Base-by-base conservation (phyloP, 495 filamentous ascomycete species). In the Peziza echinospora region DNA sequence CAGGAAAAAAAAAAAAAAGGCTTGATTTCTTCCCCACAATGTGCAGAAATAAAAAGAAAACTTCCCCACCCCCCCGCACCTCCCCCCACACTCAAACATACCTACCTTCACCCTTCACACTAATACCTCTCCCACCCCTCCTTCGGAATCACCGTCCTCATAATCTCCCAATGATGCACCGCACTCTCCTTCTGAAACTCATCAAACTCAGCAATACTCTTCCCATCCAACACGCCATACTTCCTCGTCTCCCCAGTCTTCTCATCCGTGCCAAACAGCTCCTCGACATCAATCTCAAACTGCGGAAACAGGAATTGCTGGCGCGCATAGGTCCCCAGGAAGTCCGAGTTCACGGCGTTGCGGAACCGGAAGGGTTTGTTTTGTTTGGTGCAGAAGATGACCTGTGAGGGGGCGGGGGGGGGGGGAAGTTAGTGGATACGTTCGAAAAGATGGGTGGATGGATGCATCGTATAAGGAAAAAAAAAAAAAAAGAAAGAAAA, bases 121-220 rank as follows among this genome's bases (percentile, higher is more conserved):
- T 37, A 37, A 37, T 37, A 37, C 13, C 73, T 72, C 68, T 91
- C 78, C 89, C 89, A 97, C 5, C 94, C 76, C 19, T 60, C 59
- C 47, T 64, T 68, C 10, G 87, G 85, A 45, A 96, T 45, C 5
- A 93, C 86, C 5, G 64, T 76, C 59, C 89, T 71, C 80, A 96
- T 97, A 28, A 97, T 76, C 19, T 64, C 62, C 89, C 89, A 97
- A 64, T 97, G 89, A 34, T 78, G 77, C 25, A 80, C 50, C 3
- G 87, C 87, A 49, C 76, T 80, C 44, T 67, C 64, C 57, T 75
- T 70, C 60, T 91, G 84, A 68, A 72, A 81, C 59, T 70, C 67
- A 43, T 69, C 67, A 47, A 93, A 57, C 51, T 72, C 65, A 10
- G 67, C 64, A 21, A 74, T 81, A 40, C 70, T 68, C 37, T 71